A percentile compares a stretch with the other conserved stretches of the same genome.
Evolutionary conservation across 305 asterid species (phyloP).

Genomic region (Plantago coronopus): DNA sequence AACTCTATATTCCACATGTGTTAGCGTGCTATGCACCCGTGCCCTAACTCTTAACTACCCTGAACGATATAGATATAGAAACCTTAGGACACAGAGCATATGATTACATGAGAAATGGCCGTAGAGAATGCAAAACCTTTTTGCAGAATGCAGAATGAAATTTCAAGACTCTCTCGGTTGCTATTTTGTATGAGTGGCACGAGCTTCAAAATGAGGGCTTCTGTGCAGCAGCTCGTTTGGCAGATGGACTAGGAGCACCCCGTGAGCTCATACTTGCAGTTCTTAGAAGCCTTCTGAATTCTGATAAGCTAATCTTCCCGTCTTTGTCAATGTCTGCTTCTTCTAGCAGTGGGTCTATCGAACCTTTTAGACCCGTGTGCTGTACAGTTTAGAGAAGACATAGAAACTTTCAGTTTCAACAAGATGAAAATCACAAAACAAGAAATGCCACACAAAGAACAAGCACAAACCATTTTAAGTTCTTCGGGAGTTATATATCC

Average conservation of each 20-base stretch:
- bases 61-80: constrained; percentile 13
- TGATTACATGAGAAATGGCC: constrained; percentile 15
- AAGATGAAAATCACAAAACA: neutral
- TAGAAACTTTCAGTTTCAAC: neutral
- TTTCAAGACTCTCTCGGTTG: constrained; percentile 17
- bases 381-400: constrained; percentile 23
- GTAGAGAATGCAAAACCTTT: constrained; percentile 7
- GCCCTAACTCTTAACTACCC: constrained; percentile 16
- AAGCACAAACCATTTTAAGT: constrained; percentile 70
- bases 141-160: constrained; percentile 5
- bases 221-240: constrained; percentile 22
- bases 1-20: constrained; percentile 15
- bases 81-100: constrained; percentile 5
- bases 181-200: constrained; percentile 5
- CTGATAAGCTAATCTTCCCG: constrained; percentile 84
- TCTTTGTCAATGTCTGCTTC: constrained; percentile 97
- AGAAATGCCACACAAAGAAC: neutral
- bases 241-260: constrained; percentile 32
- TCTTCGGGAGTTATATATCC: constrained; percentile 91
- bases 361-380: constrained; percentile 80
- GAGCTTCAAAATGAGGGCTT: constrained; percentile 18
- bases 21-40: constrained; percentile 1
- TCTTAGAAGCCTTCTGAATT: constrained; percentile 88
- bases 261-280: constrained; percentile 82
- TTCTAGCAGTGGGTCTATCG: constrained; percentile 79